phyloP scores from a whole-genome alignment of 352 stramenopile genomes.

The Pythium pyrilobum region DNA sequence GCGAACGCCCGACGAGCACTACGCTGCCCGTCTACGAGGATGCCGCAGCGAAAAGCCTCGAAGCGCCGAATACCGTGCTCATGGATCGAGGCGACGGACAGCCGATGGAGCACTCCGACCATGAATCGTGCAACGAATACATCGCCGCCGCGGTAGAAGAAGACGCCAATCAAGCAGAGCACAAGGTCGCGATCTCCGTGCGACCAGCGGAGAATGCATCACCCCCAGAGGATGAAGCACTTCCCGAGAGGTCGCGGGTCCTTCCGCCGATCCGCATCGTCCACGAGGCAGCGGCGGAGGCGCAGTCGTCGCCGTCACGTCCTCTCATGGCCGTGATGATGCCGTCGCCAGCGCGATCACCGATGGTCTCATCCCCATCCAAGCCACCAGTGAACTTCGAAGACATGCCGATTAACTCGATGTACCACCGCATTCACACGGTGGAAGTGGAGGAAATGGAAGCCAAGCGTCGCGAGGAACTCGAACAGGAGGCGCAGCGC shows the following conservation, averaged over 20 bases:
- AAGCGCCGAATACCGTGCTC: slow-evolving; percentile 23
- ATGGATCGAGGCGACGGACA: slow-evolving; percentile 32
- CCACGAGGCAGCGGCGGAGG: not conserved
- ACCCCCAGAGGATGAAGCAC: too few species aligned
- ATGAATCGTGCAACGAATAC: slow-evolving; percentile 15
- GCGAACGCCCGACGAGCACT: slow-evolving; percentile 6
- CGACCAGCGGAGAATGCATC: slow-evolving; percentile 10
- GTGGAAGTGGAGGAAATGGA: slow-evolving; percentile 48
- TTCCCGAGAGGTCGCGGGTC: not conserved
- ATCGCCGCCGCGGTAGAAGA: not conserved
- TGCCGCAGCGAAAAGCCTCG: not conserved
- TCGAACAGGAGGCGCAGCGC: slow-evolving; percentile 40
- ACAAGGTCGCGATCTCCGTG: not conserved
- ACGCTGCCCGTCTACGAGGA: not conserved
- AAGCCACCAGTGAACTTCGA: slow-evolving; percentile 26
- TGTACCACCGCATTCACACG: slow-evolving; percentile 68
- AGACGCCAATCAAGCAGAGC: slow-evolving; percentile 5
- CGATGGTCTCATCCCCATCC: slow-evolving; percentile 6
- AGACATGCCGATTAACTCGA: slow-evolving; percentile 69
- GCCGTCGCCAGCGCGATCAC: not conserved
- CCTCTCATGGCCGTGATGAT: not conserved
- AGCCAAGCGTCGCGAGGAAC: slow-evolving; percentile 32
- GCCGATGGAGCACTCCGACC: slow-evolving; percentile 25
- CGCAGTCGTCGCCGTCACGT: not conserved
- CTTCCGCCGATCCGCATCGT: slow-evolving; percentile 5